Conservation (phyloP, 108 stramenopile genomes). For the Parmales sp. region DNA sequence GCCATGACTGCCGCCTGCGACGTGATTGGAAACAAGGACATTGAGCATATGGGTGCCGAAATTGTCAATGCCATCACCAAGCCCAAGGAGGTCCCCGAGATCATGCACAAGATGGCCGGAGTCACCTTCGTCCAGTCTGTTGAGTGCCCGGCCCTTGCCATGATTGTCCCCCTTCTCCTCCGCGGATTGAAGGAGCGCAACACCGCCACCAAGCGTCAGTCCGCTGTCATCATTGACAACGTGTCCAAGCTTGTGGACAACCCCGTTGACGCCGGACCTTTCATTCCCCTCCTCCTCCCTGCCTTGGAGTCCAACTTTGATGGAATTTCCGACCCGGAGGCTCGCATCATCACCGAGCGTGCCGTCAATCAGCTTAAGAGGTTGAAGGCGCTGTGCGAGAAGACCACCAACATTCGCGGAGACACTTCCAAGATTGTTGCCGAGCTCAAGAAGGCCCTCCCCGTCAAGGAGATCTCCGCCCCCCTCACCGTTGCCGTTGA, state of each 20-base stretch:
- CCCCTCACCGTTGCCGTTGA: conserved; percentile 43
- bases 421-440: conserved; percentile 61
- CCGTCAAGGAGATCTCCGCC: conserved; percentile 14
- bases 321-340: conserved; percentile 90
- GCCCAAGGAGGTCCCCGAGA: conserved; percentile 89
- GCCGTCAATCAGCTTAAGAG: conserved; percentile 71
- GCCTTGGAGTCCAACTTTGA: conserved; percentile 85
- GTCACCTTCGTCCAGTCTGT: conserved; percentile 96
- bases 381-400: conserved; percentile 72
- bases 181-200: conserved; percentile 89
- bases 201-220: conserved; percentile 88
- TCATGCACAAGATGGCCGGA: conserved; percentile 91
- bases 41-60: conserved; percentile 76
- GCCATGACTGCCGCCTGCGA: conserved; percentile 82
- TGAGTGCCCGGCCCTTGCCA: conserved; percentile 94
- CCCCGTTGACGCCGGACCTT: conserved; percentile 87
- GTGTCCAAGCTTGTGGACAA: conserved; percentile 97
- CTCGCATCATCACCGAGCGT: conserved; percentile 75
- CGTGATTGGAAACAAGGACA: conserved; percentile 96
- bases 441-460: conserved; percentile 37
- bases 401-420: conserved; percentile 64
- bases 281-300: conserved; percentile 85
- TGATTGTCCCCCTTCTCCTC: conserved; percentile 93
- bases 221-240: conserved; percentile 96
- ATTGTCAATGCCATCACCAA: conserved; percentile 85